These are phyloP conservation scores for Aspergillus proliferans DNA, from an alignment of 2,329 filamentous ascomycete species.

Conservation along the genomic window DNA sequence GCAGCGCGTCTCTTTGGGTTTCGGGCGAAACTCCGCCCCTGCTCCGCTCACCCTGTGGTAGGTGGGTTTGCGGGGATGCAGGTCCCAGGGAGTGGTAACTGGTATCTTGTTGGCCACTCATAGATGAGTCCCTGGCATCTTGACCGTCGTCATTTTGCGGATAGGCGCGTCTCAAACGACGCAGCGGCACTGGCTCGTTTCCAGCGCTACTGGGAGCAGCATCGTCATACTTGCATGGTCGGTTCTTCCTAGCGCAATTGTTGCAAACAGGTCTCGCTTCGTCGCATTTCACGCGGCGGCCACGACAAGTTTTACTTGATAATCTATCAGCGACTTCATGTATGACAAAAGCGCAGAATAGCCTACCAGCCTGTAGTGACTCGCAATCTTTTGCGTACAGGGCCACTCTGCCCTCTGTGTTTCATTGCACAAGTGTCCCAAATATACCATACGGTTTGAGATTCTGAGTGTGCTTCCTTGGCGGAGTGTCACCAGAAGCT, in stretches of 20 bases:
- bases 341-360: background rate
- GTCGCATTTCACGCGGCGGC: conserved; percentile 2
- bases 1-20: no score
- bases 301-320: background rate
- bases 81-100: no score
- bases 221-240: background rate
- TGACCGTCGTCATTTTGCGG: background rate
- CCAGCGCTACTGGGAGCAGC: background rate
- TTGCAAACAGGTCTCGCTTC: background rate
- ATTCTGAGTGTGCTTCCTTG: no score
- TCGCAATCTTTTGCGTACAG: background rate
- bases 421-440: no score
- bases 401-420: no score
- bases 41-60: no score
- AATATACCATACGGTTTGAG: no score
- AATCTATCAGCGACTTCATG: background rate
- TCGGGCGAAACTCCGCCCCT: no score
- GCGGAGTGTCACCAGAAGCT: no score
- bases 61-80: no score
- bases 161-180: no score
- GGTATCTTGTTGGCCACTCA: background rate
- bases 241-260: background rate
- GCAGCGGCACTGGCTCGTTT: background rate
- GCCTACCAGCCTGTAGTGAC: background rate
- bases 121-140: background rate